Conservation (phyloP, 2,329 filamentous ascomycete species). For the Plenodomus biglobosus region DNA sequence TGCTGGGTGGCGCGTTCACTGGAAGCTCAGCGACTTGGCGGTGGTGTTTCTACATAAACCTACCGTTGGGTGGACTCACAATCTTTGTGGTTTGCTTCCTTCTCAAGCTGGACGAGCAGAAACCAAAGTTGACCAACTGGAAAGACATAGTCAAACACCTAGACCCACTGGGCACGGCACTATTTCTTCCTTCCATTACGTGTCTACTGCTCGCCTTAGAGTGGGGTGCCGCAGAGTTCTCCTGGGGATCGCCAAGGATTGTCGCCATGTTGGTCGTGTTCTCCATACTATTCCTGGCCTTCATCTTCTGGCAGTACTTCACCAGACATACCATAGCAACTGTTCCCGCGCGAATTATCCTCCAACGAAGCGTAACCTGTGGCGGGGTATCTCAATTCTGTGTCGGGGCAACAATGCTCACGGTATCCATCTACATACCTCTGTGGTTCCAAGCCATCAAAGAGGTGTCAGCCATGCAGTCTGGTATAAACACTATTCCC, state of each 20-base stretch:
- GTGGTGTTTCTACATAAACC: constrained; percentile 55
- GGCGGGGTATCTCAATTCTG: constrained; percentile 46
- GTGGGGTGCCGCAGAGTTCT: constrained; percentile 51
- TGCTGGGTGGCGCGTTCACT: constrained; percentile 50
- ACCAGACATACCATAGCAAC: constrained; percentile 47
- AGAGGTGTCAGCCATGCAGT: constrained; percentile 46
- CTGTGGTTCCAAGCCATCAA: constrained; percentile 54
- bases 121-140: constrained; percentile 27
- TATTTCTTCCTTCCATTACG: constrained; percentile 49
- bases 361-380: constrained; percentile 47
- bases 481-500: constrained; percentile 50
- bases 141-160: constrained; percentile 44
- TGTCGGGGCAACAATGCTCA: constrained; percentile 43
- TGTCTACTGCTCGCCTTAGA: constrained; percentile 52
- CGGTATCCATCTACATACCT: constrained; percentile 45
- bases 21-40: constrained; percentile 47
- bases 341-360: constrained; percentile 46
- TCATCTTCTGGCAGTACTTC: constrained; percentile 43
- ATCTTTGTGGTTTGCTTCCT: constrained; percentile 36
- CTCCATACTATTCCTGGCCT: constrained; percentile 42
- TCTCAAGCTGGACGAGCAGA: constrained; percentile 37
- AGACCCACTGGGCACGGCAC: constrained; percentile 46
- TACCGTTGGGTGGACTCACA: constrained; percentile 54
- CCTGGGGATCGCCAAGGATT: constrained; percentile 46
- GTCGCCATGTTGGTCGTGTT: constrained; percentile 49